Evolutionary conservation across 2,329 filamentous ascomycete genomes (phyloP).

Genomic region (Pseudogymnoascus sp.): DNA sequence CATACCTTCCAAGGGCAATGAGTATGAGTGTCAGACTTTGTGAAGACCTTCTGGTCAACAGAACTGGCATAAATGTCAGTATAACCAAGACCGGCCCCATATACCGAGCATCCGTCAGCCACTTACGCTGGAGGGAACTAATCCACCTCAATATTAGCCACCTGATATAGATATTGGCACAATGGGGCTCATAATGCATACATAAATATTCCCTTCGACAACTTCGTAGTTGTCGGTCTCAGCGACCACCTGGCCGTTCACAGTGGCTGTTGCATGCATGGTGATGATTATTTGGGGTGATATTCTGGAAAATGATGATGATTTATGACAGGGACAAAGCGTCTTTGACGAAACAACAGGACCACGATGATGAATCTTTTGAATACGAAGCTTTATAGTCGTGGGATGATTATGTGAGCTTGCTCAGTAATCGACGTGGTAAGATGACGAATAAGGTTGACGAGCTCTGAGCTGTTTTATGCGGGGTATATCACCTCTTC

Average conservation of each 20-base stretch:
- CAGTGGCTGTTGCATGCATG: constrained; percentile 26
- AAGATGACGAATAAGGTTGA: neutral
- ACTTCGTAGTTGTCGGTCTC: constrained; percentile 38
- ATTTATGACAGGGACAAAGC: neutral
- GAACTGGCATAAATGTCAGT: constrained; percentile 23
- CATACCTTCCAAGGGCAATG: constrained; percentile 36
- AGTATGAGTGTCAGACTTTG: constrained; percentile 32
- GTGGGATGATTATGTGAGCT: neutral
- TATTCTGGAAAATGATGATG: neutral
- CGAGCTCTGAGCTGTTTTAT: neutral
- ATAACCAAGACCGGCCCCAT: neutral
- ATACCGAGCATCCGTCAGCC: neutral
- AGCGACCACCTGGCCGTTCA: constrained; percentile 37
- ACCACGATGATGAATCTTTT: neutral
- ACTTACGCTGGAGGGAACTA: constrained; percentile 31
- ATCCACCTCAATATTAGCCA: constrained; percentile 6
- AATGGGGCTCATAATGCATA: constrained; percentile 18
- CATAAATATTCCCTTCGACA: constrained; percentile 42
- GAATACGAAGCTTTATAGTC: neutral
- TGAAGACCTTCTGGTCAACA: constrained; percentile 33
- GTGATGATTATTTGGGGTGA: neutral
- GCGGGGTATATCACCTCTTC: neutral
- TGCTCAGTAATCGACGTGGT: neutral
- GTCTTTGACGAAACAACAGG: neutral
- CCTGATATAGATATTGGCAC: neutral